Evolutionary conservation across 495 filamentous ascomycete genomes (phyloP).

Genomic region (Hypomontagnella monticulosa): DNA sequence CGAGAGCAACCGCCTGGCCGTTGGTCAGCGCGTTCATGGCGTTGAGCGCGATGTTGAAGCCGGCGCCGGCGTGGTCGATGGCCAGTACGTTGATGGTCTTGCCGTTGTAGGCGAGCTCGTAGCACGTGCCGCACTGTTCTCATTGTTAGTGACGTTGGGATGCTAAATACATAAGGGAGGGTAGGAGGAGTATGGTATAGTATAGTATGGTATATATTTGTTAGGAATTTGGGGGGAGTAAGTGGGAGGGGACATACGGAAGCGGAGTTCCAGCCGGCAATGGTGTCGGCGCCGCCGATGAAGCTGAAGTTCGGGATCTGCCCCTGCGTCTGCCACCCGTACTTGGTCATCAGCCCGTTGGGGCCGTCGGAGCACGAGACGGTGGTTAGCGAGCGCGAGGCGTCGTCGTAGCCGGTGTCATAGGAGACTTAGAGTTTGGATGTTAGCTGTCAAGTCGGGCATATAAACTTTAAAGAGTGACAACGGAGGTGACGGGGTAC

Average conservation of each 20-base stretch:
- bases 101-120: slow-evolving; percentile 66
- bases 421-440: slow-evolving; percentile 56
- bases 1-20: slow-evolving; percentile 40
- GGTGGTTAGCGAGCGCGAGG: slow-evolving; percentile 52
- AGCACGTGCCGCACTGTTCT: slow-evolving; percentile 75
- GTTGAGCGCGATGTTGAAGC: slow-evolving; percentile 70
- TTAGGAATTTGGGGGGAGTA: too few relatives aligned
- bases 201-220: background rate
- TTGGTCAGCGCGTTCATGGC: slow-evolving; percentile 75
- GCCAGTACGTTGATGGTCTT: slow-evolving; percentile 71
- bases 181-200: too few relatives aligned
- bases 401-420: slow-evolving; percentile 67
- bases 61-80: slow-evolving; percentile 68
- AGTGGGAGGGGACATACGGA: slow-evolving; percentile 30
- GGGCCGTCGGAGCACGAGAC: slow-evolving; percentile 67
- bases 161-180: background rate
- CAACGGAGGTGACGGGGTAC: too few relatives aligned
- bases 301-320: slow-evolving; percentile 60
- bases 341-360: slow-evolving; percentile 67
- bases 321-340: slow-evolving; percentile 57
- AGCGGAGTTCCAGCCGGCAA: slow-evolving; percentile 67
- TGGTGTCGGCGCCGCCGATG: slow-evolving; percentile 70
- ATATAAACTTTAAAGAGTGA: background rate
- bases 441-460: slow-evolving; percentile 24
- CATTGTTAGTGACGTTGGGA: slow-evolving; percentile 28